These are phyloP conservation scores for Trichoderma semiorbis DNA, from an alignment of 2,329 filamentous ascomycete genomes.

Conservation along the genomic window DNA sequence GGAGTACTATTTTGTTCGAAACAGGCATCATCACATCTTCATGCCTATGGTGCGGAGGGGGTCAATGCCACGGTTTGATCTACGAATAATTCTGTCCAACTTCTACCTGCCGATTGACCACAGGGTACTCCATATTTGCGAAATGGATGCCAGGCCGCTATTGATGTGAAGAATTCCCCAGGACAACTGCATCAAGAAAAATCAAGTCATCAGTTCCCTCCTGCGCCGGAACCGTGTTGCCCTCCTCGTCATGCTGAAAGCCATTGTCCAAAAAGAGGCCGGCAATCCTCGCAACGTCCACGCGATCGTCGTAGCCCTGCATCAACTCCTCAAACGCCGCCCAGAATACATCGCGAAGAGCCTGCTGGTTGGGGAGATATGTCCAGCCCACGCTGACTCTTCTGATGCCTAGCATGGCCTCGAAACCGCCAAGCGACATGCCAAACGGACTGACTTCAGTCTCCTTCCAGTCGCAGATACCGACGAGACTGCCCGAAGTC, in stretches of 20 bases:
- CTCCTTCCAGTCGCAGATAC: background rate
- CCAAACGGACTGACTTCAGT: background rate
- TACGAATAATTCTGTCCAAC: no score
- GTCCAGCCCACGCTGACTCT: background rate
- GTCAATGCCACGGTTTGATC: no score
- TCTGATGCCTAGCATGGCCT: background rate
- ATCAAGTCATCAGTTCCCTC: background rate
- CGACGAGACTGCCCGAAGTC: background rate
- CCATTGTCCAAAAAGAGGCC: background rate
- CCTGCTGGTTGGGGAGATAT: background rate
- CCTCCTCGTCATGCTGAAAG: background rate
- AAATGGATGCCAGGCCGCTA: background rate
- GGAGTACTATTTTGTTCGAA: no score
- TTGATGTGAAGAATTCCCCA: background rate
- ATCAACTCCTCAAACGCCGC: background rate
- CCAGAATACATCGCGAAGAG: background rate
- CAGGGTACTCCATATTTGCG: no score
- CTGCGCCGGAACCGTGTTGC: background rate
- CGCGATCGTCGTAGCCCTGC: background rate
- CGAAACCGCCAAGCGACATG: background rate
- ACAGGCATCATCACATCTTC: no score
- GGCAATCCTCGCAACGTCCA: background rate
- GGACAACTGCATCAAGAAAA: background rate
- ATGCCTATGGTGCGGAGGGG: no score
- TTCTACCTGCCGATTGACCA: no score